A percentile compares a stretch with the other conserved stretches of the same genome.
These are phyloP conservation scores for Talaromyces sp. DNA, from an alignment of 2,329 filamentous ascomycete species.

Conservation along the genomic window DNA sequence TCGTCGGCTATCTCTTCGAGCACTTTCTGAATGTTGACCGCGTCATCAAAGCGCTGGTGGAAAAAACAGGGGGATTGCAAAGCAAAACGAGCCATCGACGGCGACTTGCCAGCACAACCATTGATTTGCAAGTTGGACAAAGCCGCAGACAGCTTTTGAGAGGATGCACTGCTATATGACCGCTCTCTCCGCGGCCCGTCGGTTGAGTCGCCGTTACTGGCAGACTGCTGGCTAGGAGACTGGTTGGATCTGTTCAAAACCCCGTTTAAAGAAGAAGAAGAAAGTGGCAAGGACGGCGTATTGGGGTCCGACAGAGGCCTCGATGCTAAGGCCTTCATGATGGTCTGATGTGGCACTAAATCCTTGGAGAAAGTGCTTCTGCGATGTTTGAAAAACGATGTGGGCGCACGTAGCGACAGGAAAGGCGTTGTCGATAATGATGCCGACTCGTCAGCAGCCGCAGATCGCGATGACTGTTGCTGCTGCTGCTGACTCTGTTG, in stretches of 20 bases:
- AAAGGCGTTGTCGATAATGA: constrained; percentile 20
- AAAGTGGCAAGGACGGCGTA: constrained; percentile 51
- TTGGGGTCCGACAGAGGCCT: constrained; percentile 45
- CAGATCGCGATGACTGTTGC: constrained; percentile 13
- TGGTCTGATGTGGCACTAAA: constrained; percentile 68
- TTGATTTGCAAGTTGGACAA: constrained; percentile 46
- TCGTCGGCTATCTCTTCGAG: constrained; percentile 86
- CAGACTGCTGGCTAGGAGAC: neutral
- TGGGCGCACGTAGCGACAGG: constrained; percentile 27
- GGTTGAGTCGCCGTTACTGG: constrained; percentile 6
- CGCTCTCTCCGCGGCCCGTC: constrained; percentile 20
- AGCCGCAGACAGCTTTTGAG: constrained; percentile 59
- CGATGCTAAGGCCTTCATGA: constrained; percentile 75
- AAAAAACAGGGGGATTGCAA: constrained; percentile 95
- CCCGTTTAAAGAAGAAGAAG: constrained; percentile 57
- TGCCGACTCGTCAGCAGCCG: constrained; percentile 20
- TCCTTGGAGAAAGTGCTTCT: constrained; percentile 56
- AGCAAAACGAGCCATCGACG: constrained; percentile 48
- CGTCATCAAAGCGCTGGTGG: constrained; percentile 93
- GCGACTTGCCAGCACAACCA: constrained; percentile 30
- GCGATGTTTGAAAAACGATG: constrained; percentile 35
- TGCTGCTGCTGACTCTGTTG: neutral
- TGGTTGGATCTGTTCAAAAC: constrained; percentile 42
- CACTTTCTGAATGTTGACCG: constrained; percentile 90
- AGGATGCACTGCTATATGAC: constrained; percentile 41